These are phyloP conservation scores for Bruguiera hainesii DNA, from an alignment of 441 rosid species.

Conservation along the genomic window DNA sequence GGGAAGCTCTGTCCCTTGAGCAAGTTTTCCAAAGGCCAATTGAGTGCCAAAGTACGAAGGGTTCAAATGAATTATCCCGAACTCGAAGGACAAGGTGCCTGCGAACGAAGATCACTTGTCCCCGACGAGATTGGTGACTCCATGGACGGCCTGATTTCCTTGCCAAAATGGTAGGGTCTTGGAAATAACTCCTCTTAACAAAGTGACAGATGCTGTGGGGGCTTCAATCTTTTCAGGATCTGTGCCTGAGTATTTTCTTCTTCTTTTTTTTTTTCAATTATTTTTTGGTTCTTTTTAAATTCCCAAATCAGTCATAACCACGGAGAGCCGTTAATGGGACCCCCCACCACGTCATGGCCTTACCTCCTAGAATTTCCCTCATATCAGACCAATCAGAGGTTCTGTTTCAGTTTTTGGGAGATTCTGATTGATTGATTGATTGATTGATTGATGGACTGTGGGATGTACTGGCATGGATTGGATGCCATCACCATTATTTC, in stretches of 20 bases:
- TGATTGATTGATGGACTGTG: constrained; percentile 2
- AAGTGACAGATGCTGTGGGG: constrained; percentile 11
- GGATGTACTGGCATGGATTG: constrained; percentile 14
- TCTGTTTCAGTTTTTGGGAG: background rate
- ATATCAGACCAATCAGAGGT: background rate
- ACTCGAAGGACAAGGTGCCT: too few relatives aligned
- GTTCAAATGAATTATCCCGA: too few relatives aligned
- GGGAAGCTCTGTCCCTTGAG: too few relatives aligned
- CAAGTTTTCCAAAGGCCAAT: too few relatives aligned
- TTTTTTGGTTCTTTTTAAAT: too few relatives aligned
- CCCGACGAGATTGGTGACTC: too few relatives aligned
- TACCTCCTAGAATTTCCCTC: background rate
- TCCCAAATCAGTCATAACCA: background rate
- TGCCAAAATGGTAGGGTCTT: background rate
- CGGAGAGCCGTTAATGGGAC: constrained; percentile 26
- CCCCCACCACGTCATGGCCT: constrained; percentile 17
- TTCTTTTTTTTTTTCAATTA: too few relatives aligned
- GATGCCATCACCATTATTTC: constrained; percentile 22
- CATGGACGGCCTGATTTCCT: background rate
- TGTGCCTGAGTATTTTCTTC: background rate
- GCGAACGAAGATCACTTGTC: too few relatives aligned
- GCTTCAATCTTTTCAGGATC: background rate
- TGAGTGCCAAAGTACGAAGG: too few relatives aligned
- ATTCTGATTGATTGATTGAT: constrained; percentile 7
- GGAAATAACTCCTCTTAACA: constrained; percentile 1